phyloP scores from a whole-genome alignment of 139 green algal genomes.

The Chlamydomonas asymmetrica region DNA sequence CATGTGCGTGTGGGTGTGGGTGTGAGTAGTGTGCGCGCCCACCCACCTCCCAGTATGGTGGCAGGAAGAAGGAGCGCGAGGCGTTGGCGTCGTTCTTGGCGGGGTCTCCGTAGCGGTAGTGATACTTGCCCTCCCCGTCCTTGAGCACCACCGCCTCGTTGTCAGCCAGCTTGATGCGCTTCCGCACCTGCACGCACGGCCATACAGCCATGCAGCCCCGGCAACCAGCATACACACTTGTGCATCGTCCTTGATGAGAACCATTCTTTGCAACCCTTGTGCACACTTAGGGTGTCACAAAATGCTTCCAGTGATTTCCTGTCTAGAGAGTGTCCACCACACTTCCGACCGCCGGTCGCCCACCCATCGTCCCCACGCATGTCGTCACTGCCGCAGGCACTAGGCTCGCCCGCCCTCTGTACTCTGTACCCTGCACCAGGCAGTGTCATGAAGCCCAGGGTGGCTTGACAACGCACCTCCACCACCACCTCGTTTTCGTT shows the following conservation, averaged over 20 bases:
- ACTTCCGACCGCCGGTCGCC: not conserved
- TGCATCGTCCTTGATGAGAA: too few species aligned
- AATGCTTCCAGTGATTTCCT: not conserved
- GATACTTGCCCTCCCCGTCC: conserved; percentile 9
- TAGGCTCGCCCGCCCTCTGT: too few species aligned
- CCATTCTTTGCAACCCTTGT: too few species aligned
- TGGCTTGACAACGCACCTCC: not conserved
- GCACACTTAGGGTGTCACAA: not conserved
- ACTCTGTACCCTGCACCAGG: too few species aligned
- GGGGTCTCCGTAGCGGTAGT: conserved; percentile 10
- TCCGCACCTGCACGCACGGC: not conserved
- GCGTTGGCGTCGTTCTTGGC: not conserved
- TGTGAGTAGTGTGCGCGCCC: too few species aligned
- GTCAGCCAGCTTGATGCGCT: conserved; percentile 10
- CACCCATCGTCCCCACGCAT: not conserved
- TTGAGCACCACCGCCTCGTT: conserved; percentile 10
- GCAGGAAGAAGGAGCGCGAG: conserved; percentile 1
- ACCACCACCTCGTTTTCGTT: conserved; percentile 5
- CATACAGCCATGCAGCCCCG: too few species aligned
- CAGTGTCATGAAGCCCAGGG: too few species aligned
- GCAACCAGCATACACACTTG: too few species aligned
- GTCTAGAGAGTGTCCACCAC: not conserved
- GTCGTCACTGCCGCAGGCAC: too few species aligned
- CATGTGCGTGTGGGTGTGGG: too few species aligned
- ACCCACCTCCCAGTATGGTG: conserved; percentile 4